These are phyloP conservation scores for Quercus glauca DNA, from an alignment of 306 rosid genomes.

Conservation along the genomic window DNA sequence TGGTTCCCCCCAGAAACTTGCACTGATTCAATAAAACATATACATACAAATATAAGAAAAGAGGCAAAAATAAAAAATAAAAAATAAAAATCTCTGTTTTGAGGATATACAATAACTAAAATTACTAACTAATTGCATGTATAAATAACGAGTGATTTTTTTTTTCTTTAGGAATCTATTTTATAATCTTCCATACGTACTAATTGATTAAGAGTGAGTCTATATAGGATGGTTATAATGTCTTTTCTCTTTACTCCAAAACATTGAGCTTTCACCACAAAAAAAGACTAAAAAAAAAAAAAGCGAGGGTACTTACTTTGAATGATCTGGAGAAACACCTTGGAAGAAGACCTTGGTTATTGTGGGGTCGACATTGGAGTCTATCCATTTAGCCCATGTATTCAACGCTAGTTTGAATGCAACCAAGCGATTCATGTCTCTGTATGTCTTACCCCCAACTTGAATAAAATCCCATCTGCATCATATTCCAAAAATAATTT, in stretches of 20 bases:
- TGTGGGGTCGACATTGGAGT: slow-evolving; percentile 36
- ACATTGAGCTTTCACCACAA: too few relatives aligned
- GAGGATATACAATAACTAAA: not conserved
- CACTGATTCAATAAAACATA: slow-evolving; percentile 26
- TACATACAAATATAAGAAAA: not conserved
- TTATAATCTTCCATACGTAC: too few relatives aligned
- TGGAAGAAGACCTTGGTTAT: slow-evolving; percentile 64
- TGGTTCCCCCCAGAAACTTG: slow-evolving; percentile 43
- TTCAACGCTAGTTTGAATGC: slow-evolving; percentile 64
- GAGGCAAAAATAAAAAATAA: too few relatives aligned
- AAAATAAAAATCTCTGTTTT: too few relatives aligned
- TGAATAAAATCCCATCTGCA: slow-evolving; percentile 69
- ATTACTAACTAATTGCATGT: too few relatives aligned
- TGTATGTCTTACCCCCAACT: slow-evolving; percentile 28
- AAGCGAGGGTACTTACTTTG: slow-evolving; percentile 29
- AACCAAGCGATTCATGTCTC: slow-evolving; percentile 68
- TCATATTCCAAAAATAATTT: not conserved
- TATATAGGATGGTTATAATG: too few relatives aligned
- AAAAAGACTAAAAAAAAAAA: too few relatives aligned
- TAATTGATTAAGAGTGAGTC: not conserved
- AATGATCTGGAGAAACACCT: slow-evolving; percentile 79
- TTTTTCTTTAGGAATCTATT: not conserved
- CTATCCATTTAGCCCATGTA: slow-evolving; percentile 84
- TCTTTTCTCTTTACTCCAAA: too few relatives aligned
- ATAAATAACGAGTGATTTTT: not conserved